A percentile compares a stretch with the other conserved stretches of the same genome.
Conservation (phyloP, 208 protist genomes). For the Endotrypanum monterogeii region DNA sequence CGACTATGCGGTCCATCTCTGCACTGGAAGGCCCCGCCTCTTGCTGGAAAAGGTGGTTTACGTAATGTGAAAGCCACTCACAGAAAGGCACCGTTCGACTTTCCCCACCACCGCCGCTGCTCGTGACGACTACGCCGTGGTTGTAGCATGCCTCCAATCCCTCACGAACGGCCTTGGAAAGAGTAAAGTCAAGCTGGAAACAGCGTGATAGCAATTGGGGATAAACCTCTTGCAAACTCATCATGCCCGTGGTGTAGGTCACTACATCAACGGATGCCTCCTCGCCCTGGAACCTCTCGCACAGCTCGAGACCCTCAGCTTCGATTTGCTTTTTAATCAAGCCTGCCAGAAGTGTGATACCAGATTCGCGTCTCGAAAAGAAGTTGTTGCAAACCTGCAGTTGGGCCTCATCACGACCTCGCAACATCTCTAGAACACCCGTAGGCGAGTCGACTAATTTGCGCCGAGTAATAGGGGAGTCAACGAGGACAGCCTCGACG, state of each 20-base stretch:
- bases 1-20: conserved; percentile 65
- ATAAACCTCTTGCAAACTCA: conserved; percentile 81
- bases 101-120: conserved; percentile 16
- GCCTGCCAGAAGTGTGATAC: conserved; percentile 44
- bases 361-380: conserved; percentile 53
- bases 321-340: conserved; percentile 55
- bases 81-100: conserved; percentile 47
- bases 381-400: conserved; percentile 63
- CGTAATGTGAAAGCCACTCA: conserved; percentile 79
- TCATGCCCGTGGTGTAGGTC: conserved; percentile 64
- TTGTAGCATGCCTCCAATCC: conserved; percentile 73
- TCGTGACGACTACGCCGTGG: conserved; percentile 48
- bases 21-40: conserved; percentile 33
- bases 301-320: conserved; percentile 48
- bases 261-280: conserved; percentile 59
- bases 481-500: conserved; percentile 61
- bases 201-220: conserved; percentile 49
- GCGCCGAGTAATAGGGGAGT: conserved; percentile 42
- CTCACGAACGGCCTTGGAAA: conserved; percentile 71
- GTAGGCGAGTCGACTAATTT: conserved; percentile 49
- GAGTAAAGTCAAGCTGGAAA: conserved; percentile 62
- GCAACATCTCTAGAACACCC: conserved; percentile 54
- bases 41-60: conserved; percentile 72
- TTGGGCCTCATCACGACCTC: conserved; percentile 42
- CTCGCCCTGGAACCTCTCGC: conserved; percentile 41